Evolutionary conservation across 1,139 yeast species (phyloP), one percentile per base, ranked within the genome.

Genomic region (Kodamaea sp.): DNA sequence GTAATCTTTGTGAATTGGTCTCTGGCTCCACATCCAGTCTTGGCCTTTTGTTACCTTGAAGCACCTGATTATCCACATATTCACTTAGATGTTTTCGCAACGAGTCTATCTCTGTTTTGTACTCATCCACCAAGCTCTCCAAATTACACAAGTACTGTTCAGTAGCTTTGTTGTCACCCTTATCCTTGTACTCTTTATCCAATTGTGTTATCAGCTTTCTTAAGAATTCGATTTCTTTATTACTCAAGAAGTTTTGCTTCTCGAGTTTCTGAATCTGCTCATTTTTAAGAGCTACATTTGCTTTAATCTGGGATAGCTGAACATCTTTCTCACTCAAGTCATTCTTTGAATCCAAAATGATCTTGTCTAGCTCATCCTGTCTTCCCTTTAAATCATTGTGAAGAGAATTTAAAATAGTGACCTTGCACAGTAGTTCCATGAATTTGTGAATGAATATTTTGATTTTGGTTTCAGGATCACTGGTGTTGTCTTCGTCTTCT

Each of bases 211-310:
- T 48, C 53, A 61, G 66, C 27, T 67, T 70, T 42, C 88, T 63
- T 36, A 85, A 59, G 38, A 80, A 70, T 35, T 69, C 76, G 19
- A 81, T 73, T 50, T 85, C 94, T 43, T 77, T 78, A n/a, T 60
- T 48, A n/a, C 80, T 73, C 29, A 83, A 60, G 2, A 64, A 53
- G 36, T 70, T 71, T 41, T 78, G 83, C 36, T 76, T 70, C 38
- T 80, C 80, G 15, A 79, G 53, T 42, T 80, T 59, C 35, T 63
- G 52, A 41, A 63, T 50, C 41, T 63, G 36, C 39, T 57, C 61
- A 40, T 61, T 57, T 53, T 58, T 63, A 18, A 48, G 51, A 39
- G 44, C 50, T 31, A 52, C 37, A 44, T 52, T 42, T 22, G 62
- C 63, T 21, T 59, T 55, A 22, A 62, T 41, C 15, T 61, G 11